Conservation (phyloP, 805 yeast species). For the Zygosaccharomyces gambellarensis region DNA sequence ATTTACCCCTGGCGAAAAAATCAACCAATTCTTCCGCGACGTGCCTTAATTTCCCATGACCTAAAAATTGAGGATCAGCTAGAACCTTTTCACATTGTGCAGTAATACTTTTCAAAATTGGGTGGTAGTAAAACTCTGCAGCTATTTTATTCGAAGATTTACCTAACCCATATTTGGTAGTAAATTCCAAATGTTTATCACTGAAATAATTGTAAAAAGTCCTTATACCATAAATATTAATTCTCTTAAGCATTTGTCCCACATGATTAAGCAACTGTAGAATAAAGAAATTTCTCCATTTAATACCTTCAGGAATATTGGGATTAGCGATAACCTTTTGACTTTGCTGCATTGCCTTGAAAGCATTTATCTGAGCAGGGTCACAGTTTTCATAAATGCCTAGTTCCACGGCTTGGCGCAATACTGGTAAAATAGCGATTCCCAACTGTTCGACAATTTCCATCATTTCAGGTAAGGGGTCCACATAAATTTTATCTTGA, state of each 20-base stretch:
- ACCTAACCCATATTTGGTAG: slow-evolving; percentile 51
- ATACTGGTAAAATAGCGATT: slow-evolving; percentile 61
- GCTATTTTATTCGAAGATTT: slow-evolving; percentile 63
- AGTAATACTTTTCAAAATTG: slow-evolving; percentile 43
- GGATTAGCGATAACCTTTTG: slow-evolving; percentile 52
- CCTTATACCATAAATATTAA: slow-evolving; percentile 76
- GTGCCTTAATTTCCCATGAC: slow-evolving; percentile 72
- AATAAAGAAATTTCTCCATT: slow-evolving; percentile 65
- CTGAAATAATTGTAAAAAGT: slow-evolving; percentile 67
- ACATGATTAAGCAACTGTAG: slow-evolving; percentile 61
- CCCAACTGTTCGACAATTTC: slow-evolving; percentile 52
- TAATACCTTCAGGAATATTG: slow-evolving; percentile 57
- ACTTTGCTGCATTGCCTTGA: slow-evolving; percentile 64
- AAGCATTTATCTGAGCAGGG: slow-evolving; percentile 64
- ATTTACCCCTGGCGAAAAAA: slow-evolving; percentile 46
- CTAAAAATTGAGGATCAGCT: slow-evolving; percentile 35
- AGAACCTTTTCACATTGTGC: slow-evolving; percentile 42
- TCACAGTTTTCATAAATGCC: slow-evolving; percentile 61
- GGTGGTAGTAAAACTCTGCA: slow-evolving; percentile 55
- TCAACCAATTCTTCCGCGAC: slow-evolving; percentile 50
- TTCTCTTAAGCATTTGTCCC: slow-evolving; percentile 64
- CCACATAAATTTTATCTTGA: slow-evolving; percentile 55
- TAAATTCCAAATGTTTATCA: slow-evolving; percentile 54
- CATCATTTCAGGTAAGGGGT: slow-evolving; percentile 48
- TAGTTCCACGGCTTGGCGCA: slow-evolving; percentile 58